Conservation (phyloP, 139 green algal genomes). For the Desmodesmus armatus region DNA sequence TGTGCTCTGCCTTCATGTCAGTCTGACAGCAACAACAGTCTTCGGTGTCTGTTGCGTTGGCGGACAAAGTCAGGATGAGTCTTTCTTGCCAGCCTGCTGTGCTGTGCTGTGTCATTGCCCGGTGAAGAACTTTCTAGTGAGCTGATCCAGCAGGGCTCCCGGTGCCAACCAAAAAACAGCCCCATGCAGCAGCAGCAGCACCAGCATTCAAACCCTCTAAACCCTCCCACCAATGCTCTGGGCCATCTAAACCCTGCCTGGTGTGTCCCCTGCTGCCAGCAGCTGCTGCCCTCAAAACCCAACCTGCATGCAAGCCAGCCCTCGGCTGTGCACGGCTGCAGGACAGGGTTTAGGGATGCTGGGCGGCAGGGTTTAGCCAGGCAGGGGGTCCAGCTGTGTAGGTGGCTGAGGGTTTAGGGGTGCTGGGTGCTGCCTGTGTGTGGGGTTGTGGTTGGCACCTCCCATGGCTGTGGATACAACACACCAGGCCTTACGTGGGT, state of each 20-base stretch:
- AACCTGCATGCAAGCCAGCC: constrained; percentile 12
- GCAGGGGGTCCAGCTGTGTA: no score
- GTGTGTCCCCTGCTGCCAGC: constrained; percentile 11
- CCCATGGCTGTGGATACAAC: no score
- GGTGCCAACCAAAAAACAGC: background rate
- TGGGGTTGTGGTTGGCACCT: constrained; percentile 2
- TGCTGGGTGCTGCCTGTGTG: background rate
- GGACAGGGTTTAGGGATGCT: background rate
- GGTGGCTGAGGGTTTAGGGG: background rate
- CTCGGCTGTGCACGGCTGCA: background rate
- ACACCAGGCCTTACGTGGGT: no score
- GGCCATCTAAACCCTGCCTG: constrained; percentile 24
- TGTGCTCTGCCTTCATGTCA: background rate
- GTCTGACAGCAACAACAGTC: no score
- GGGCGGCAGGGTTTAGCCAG: no score
- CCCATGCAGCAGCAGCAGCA: background rate
- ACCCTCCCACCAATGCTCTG: no score
- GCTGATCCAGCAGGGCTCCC: constrained; percentile 24
- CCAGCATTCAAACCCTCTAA: background rate
- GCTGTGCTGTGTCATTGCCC: background rate
- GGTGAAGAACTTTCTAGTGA: constrained; percentile 52
- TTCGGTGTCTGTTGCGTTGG: no score
- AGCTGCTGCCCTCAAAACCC: background rate
- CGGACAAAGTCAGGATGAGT: no score
- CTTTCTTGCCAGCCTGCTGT: background rate